Base-by-base conservation (phyloP, 768 basidiomycete genomes). In the Postia placenta region DNA sequence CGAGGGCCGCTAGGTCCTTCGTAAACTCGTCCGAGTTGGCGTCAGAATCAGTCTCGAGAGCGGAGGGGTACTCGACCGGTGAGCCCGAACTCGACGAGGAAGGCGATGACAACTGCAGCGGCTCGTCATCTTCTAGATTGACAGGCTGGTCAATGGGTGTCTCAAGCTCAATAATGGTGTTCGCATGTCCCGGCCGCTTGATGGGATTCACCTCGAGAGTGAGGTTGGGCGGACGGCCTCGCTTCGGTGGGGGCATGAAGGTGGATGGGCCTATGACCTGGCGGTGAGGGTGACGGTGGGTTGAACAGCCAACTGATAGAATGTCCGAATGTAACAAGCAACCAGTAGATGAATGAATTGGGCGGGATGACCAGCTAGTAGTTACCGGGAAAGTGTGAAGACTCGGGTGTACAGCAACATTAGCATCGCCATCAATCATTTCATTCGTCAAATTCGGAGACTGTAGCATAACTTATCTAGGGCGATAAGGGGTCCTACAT, bases 1-100 rank as follows among this genome's bases (percentile, higher is more conserved):
- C 83, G 33, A 92, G 78, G 47, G 74, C 76, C 11, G 74, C 80
- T 33, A 91, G 72, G 51, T 85, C 85, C 53, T 79, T 78, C 14
- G 78, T 74, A 47, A 91, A 69, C 54, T 88, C 85, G 56, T 83
- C 86, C 4, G 59, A 52, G 47, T 62, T 63, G 9, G 49, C 39
- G 42, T 67, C 67, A 24, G 60, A 49, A 49, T 64, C 62, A 11
- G 44, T 41, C 24, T 55, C 57, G 3, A 58, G 42, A 14, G 56
- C 54, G 20, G 60, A 54, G 9, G 55, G 42, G 17, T 60, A 61
- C 19, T 41, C 51, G n/a, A 56, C 30, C 22, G 63, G 65, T 6
- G 64, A 64, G 30, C 46, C 55, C 15, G 61, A 65, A 44, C 61
- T 64, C 5, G 63, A 48, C 41, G 62, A 53, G 57, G 67, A 60